These are phyloP conservation scores for Trifolium dubium DNA, from an alignment of 306 rosid genomes.

Conservation along the genomic window DNA sequence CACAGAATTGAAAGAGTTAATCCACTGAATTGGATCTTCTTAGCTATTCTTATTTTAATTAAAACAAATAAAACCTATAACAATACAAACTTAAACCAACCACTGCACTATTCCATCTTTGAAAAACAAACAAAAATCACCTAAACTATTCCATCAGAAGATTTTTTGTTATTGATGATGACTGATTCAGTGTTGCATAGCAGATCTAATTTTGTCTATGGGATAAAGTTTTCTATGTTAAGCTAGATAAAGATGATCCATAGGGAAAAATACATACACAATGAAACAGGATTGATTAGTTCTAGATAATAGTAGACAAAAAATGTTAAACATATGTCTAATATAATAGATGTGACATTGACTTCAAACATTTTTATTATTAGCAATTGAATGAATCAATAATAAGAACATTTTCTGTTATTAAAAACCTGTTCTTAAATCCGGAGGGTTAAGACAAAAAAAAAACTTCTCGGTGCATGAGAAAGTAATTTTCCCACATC, in stretches of 20 bases:
- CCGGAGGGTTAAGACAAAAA: not conserved
- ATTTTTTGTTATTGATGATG: slow-evolving; percentile 3
- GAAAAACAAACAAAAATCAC: not conserved
- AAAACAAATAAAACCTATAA: not conserved
- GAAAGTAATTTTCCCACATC: slow-evolving; percentile 16
- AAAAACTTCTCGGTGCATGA: not conserved
- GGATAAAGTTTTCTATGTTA: slow-evolving; percentile 8
- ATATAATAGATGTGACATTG: not conserved
- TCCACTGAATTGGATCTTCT: not conserved
- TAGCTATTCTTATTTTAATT: not conserved
- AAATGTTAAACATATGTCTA: not conserved
- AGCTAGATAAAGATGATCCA: slow-evolving; percentile 1
- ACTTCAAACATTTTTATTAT: no score
- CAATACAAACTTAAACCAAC: not conserved
- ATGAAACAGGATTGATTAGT: not conserved
- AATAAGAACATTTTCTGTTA: no score
- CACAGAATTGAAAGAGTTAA: not conserved
- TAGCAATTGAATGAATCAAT: no score
- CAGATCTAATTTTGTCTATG: not conserved
- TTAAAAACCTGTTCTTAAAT: no score
- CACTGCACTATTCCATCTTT: slow-evolving; percentile 3
- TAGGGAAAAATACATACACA: not conserved
- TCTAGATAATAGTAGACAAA: not conserved
- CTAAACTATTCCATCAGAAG: not conserved
- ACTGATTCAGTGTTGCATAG: not conserved